Percentiles rank a stretch among this genome's conserved stretches.
Evolutionary conservation across 805 yeast species (phyloP).

Genomic region (Hanseniaspora jakobsenii): DNA sequence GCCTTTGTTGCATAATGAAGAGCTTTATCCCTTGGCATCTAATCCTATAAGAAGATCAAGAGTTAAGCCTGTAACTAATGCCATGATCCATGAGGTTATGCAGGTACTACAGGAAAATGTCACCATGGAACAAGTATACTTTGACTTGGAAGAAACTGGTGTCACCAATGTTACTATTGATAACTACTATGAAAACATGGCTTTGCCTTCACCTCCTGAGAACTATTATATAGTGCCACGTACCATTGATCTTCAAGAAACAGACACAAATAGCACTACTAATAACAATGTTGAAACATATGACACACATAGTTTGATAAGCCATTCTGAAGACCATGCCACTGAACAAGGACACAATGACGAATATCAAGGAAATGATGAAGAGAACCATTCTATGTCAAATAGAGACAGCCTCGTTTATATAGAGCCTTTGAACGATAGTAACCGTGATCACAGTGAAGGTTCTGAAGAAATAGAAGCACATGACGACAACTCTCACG

Average conservation of each 20-base stretch:
- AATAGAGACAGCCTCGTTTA: too few species aligned
- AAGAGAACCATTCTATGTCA: too few species aligned
- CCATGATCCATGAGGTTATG: slow-evolving; percentile 6
- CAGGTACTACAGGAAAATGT: neutral
- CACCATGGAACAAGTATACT: slow-evolving; percentile 50
- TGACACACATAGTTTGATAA: too few species aligned
- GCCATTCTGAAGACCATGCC: slow-evolving; percentile 11
- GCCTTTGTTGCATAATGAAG: slow-evolving; percentile 7
- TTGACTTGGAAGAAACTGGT: slow-evolving; percentile 64
- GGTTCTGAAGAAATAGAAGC: too few species aligned
- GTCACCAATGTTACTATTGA: slow-evolving; percentile 74
- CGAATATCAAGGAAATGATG: slow-evolving; percentile 5
- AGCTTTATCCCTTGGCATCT: neutral
- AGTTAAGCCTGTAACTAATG: neutral
- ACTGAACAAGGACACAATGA: too few species aligned
- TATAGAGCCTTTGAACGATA: too few species aligned
- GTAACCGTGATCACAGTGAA: too few species aligned
- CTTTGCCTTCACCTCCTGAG: slow-evolving; percentile 49
- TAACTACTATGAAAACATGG: slow-evolving; percentile 48
- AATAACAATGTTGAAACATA: neutral
- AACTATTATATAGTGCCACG: slow-evolving; percentile 20
- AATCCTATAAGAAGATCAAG: slow-evolving; percentile 7
- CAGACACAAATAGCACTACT: neutral
- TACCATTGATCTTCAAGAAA: too few species aligned
- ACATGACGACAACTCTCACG: too few species aligned